Conservation (phyloP, 805 yeast genomes). For the Kluyveromyces aestuarii region DNA sequence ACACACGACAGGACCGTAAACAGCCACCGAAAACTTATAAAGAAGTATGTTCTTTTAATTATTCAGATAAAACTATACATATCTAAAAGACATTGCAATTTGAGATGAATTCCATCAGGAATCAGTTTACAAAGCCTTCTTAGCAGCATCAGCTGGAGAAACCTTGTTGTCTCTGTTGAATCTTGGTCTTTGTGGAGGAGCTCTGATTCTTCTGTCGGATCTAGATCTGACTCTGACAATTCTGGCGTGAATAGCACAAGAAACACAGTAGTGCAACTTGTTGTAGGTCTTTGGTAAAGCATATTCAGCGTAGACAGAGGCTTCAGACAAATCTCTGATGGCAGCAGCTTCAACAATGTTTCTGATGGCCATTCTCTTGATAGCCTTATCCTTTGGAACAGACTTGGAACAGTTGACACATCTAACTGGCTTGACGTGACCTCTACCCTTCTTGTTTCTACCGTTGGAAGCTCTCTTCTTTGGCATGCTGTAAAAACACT, state of each 20-base stretch:
- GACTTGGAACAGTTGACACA: conserved; percentile 99
- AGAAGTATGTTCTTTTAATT: not conserved
- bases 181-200: conserved; percentile 99
- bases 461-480: conserved; percentile 99
- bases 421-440: conserved; percentile 99
- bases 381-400: conserved; percentile 99
- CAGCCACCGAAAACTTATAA: too few species aligned
- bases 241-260: conserved; percentile 99
- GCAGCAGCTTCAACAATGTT: conserved; percentile 99
- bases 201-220: conserved; percentile 95
- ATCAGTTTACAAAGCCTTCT: conserved; percentile 58
- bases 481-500: conserved; percentile 62
- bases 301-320: conserved; percentile 98
- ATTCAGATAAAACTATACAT: conserved; percentile 2
- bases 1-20: too few species aligned
- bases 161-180: conserved; percentile 94
- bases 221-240: conserved; percentile 99
- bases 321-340: conserved; percentile 99
- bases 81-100: not conserved
- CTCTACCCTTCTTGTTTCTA: conserved; percentile 99
- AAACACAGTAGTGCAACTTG: conserved; percentile 99
- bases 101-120: not conserved
- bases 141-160: conserved; percentile 96
- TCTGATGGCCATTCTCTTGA: conserved; percentile 99
- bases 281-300: conserved; percentile 99